Evolutionary conservation across 1,284 basidiomycete genomes (phyloP), one percentile per base, ranked within the genome.

Genomic region (Flammula alnicola): DNA sequence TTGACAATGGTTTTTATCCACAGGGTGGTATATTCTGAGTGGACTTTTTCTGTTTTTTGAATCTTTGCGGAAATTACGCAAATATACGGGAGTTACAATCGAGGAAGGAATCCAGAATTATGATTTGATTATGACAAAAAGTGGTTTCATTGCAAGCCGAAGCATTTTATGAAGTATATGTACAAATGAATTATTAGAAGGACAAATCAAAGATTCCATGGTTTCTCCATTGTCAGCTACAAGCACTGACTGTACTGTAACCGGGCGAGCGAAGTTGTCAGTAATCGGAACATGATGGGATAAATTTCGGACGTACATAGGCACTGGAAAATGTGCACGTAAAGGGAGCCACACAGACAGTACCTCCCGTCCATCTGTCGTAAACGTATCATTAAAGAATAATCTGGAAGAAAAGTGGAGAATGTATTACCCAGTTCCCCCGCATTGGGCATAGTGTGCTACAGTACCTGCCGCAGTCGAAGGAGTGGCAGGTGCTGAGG

Each of bases 201-300:
- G n/a, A n/a, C n/a, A n/a, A n/a, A n/a, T n/a, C n/a, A n/a, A n/a
- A n/a, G n/a, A n/a, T n/a, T n/a, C n/a, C n/a, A n/a, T n/a, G n/a
- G n/a, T 32, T 43, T 8, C 3, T 14, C 31, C 10, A 23, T 25
- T 11, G 2, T 16, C 22, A 2, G 30, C 61, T 56, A 71, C 40
- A 72, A 42, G 52, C 72, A 73, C 54, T 74, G 71, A 49, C 70
- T 73, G 62, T 74, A 73, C 73, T 73, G 54, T 42, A 37, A 30
- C 40, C 20, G 20, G 7, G 22, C 5, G 19, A 17, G 17, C n/a
- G 43, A 6, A 9, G 12, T 42, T n/a, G 27, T 26, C 4, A 23
- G 32, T 10, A 11, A 12, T 19, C 33, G 35, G 25, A 42, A 37
- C 25, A 23, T 19, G 11, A 3, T 3, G 25, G 44, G 42, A 40